phyloP scores from a whole-genome alignment of 164 flowering plant genomes.

The Tetracentron sinense region DNA sequence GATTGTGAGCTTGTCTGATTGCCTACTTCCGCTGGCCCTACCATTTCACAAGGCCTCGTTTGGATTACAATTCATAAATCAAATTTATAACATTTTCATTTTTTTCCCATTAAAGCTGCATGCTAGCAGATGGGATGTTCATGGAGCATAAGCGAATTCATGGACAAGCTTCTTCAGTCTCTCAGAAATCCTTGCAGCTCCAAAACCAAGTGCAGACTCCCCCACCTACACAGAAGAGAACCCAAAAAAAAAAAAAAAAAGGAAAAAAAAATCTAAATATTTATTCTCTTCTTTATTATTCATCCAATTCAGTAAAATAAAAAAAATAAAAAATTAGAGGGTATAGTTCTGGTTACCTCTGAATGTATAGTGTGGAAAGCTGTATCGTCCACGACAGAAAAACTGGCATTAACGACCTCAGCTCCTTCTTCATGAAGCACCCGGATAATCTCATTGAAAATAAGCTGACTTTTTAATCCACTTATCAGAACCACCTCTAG shows the following conservation, averaged over 20 bases:
- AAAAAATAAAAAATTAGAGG: not conserved
- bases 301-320: not conserved
- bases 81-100: too few relatives aligned
- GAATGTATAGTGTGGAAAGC: slow-evolving; percentile 60
- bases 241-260: not conserved
- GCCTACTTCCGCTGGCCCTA: too few relatives aligned
- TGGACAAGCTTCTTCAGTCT: slow-evolving; percentile 34
- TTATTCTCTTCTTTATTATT: not conserved
- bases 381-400: slow-evolving; percentile 29
- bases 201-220: slow-evolving; percentile 17
- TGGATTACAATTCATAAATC: too few relatives aligned
- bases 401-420: slow-evolving; percentile 54
- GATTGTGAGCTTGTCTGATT: too few relatives aligned
- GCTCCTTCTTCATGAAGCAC: slow-evolving; percentile 59
- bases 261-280: not conserved
- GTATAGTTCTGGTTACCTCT: slow-evolving; percentile 30
- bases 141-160: slow-evolving; percentile 1
- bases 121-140: not conserved
- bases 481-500: slow-evolving; percentile 43
- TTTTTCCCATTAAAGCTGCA: not conserved
- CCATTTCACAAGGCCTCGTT: too few relatives aligned
- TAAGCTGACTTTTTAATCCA: slow-evolving; percentile 38
- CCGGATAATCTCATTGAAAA: slow-evolving; percentile 45
- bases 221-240: slow-evolving; percentile 27
- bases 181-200: slow-evolving; percentile 30